These are phyloP conservation scores for Simplicillium sp. DNA, from an alignment of 2,329 filamentous ascomycete species.

Conservation along the genomic window DNA sequence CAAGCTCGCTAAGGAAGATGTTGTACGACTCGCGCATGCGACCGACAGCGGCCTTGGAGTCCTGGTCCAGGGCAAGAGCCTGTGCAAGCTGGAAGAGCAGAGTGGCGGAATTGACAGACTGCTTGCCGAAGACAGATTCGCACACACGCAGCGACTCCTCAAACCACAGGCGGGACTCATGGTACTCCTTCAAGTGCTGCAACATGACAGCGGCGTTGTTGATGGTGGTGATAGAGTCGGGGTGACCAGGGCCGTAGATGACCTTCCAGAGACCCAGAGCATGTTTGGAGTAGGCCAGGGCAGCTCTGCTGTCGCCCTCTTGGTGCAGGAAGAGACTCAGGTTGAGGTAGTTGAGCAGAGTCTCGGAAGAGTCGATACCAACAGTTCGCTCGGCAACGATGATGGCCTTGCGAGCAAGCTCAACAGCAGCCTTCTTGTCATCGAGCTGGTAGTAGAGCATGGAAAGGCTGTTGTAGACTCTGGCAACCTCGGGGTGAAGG, in stretches of 20 bases:
- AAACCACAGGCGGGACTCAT: constrained; percentile 93
- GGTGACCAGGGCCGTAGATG: constrained; percentile 87
- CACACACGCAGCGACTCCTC: constrained; percentile 85
- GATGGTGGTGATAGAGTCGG: constrained; percentile 95
- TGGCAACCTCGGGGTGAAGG: constrained; percentile 89
- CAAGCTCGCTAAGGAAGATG: constrained; percentile 83
- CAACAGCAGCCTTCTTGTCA: constrained; percentile 90
- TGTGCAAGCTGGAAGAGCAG: constrained; percentile 96
- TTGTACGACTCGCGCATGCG: constrained; percentile 96
- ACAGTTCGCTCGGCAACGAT: constrained; percentile 92
- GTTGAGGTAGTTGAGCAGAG: constrained; percentile 91
- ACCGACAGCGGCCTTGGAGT: constrained; percentile 82
- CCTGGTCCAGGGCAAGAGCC: constrained; percentile 87
- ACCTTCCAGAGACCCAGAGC: constrained; percentile 94
- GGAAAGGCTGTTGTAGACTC: constrained; percentile 88
- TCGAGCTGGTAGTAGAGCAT: constrained; percentile 98
- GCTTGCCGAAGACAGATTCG: constrained; percentile 79
- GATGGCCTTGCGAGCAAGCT: constrained; percentile 91
- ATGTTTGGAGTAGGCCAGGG: constrained; percentile 83
- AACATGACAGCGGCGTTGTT: constrained; percentile 99
- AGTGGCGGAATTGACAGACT: constrained; percentile 87
- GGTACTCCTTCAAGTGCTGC: constrained; percentile 87
- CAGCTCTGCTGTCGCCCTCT: constrained; percentile 77
- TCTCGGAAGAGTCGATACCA: constrained; percentile 88
- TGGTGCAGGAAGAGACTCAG: constrained; percentile 90